Conservation (phyloP, 139 green algal species). For the Volvox africanus region DNA sequence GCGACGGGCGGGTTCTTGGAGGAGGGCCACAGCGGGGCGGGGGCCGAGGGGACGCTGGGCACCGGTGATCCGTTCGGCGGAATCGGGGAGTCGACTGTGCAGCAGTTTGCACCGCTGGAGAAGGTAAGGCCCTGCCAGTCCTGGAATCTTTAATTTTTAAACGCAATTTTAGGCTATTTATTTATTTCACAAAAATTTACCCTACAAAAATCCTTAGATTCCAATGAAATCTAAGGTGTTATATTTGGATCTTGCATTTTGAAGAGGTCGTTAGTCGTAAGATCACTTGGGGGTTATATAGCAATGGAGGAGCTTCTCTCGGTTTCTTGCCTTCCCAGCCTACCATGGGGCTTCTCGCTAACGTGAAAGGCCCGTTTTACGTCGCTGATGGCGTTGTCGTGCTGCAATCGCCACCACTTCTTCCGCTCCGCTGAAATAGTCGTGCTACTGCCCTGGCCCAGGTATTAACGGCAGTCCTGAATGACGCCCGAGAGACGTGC, state of each 20-base stretch:
- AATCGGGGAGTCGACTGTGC: slow-evolving; percentile 38
- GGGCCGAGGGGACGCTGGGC: slow-evolving; percentile 10
- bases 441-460: not conserved
- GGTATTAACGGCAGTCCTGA: slow-evolving; percentile 58
- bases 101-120: slow-evolving; percentile 66
- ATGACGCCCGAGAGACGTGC: slow-evolving; percentile 63
- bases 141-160: too few species aligned
- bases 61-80: slow-evolving; percentile 27
- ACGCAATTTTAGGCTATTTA: too few species aligned
- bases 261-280: too few species aligned
- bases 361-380: not conserved
- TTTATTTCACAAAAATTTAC: too few species aligned
- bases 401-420: not conserved
- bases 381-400: not conserved
- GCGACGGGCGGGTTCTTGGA: not conserved
- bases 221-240: too few species aligned
- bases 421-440: not conserved
- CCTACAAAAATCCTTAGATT: too few species aligned
- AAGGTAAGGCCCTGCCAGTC: slow-evolving; percentile 48
- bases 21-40: not conserved
- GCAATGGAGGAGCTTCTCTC: too few species aligned
- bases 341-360: too few species aligned
- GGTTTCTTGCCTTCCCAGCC: too few species aligned
- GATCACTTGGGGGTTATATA: too few species aligned
- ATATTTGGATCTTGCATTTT: too few species aligned